Base-by-base conservation (phyloP, 192 early-diverging fungal species). In the Coemansia sp. region DNA sequence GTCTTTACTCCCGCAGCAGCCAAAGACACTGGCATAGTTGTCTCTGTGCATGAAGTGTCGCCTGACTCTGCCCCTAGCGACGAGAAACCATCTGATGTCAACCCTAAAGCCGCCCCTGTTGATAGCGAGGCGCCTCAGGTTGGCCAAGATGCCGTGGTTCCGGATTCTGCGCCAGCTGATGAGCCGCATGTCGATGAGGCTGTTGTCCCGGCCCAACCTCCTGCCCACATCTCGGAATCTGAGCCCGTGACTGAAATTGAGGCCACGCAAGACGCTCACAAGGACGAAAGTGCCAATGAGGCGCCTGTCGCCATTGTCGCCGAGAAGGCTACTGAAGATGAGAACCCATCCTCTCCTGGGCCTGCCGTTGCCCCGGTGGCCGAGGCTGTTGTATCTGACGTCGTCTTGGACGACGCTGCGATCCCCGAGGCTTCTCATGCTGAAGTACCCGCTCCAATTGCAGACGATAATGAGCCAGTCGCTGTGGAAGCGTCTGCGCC, bases 131-230 rank as follows among this genome's bases (percentile, higher is more conserved):
- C 27, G 34, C 10, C 31, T 11, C 48, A 27, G 13, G 9, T 34
- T 64, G 64, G 17, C 24, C 39, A 42, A 8, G 45, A 42, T 41
- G 42, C 45, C 40, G 50, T 16, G 57, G 63, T 62, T 63, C 51
- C 61, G 19, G 39, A 42, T n/a, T 56, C 72, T 57, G 31, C 42
- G 11, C 60, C 61, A 19, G 45, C 68, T 59, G 48, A 51, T 45
- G 63, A 61, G 59, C 61, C 60, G 53, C 14, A 45, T 75, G 48
- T 33, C 17, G 48, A 75, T 13, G 64, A 39, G 54, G 54, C 59
- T 31, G 71, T 45, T 21, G 45, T 45, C 13, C 35, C 45, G 1
- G 45, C 67, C 41, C 40, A 31, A 17, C 53, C 42, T 3, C 31
- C 34, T 61, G 57, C 66, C 36, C 16, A 39, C 21, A 60, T 45